These are phyloP conservation scores for Blastobotrys peoriensis DNA, from an alignment of 805 yeast species.

Conservation along the genomic window DNA sequence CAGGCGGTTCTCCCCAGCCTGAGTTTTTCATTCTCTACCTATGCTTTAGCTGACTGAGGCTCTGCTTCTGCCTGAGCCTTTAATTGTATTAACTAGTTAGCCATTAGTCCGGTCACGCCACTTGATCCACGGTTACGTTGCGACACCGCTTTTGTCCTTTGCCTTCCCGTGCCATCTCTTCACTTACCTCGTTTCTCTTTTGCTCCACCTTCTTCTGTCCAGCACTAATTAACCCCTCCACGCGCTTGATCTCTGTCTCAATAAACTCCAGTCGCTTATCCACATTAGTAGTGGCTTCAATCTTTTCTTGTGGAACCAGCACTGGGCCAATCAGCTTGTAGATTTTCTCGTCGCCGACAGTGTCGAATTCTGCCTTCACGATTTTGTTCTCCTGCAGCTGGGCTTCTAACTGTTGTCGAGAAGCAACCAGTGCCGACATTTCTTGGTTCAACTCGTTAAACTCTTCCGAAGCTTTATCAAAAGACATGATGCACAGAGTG, in stretches of 20 bases:
- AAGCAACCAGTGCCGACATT: slow-evolving; percentile 47
- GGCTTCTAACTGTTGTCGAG: slow-evolving; percentile 85
- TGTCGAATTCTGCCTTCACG: slow-evolving; percentile 73
- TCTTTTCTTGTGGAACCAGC: slow-evolving; percentile 77
- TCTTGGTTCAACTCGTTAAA: slow-evolving; percentile 22
- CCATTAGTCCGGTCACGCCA: too few species aligned
- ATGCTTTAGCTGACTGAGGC: not conserved
- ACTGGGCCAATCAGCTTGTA: slow-evolving; percentile 92
- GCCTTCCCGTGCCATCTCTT: too few species aligned
- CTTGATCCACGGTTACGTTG: too few species aligned
- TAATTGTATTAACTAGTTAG: too few species aligned
- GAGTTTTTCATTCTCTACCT: not conserved
- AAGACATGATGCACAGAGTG: not conserved
- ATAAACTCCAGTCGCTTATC: slow-evolving; percentile 87
- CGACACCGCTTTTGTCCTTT: too few species aligned
- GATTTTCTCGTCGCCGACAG: slow-evolving; percentile 61
- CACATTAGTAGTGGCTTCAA: slow-evolving; percentile 79
- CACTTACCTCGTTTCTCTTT: slow-evolving; percentile 45
- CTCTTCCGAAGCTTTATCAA: slow-evolving; percentile 1
- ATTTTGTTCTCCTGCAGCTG: slow-evolving; percentile 92
- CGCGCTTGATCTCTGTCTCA: slow-evolving; percentile 65
- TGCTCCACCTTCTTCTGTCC: slow-evolving; percentile 52
- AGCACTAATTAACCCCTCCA: slow-evolving; percentile 61
- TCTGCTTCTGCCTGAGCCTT: not conserved
- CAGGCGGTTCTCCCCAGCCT: not conserved